These are phyloP conservation scores for Candida peoriensis DNA, from an alignment of 805 yeast genomes.

Conservation along the genomic window DNA sequence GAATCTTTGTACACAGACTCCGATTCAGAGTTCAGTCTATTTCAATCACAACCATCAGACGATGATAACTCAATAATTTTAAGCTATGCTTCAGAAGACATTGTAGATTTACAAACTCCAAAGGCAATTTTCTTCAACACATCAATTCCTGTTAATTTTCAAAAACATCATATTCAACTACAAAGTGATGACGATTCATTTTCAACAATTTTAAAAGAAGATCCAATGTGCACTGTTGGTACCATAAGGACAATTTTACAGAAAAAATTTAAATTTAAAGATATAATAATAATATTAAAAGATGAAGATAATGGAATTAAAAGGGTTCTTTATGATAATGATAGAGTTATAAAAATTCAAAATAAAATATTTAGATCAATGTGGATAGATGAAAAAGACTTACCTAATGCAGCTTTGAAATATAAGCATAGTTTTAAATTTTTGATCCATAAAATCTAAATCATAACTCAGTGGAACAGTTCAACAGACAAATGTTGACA, in stretches of 20 bases:
- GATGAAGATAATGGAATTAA: constrained; percentile 6
- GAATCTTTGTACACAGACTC: background rate
- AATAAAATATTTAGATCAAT: constrained; percentile 13
- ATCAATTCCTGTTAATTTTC: constrained; percentile 1
- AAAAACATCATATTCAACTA: constrained; percentile 5
- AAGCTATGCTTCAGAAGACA: background rate
- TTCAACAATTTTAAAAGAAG: constrained; percentile 6
- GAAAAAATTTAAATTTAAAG: constrained; percentile 7
- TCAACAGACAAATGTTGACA: too few species aligned
- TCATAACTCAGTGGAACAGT: too few species aligned
- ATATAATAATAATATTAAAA: constrained; percentile 7
- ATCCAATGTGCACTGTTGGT: constrained; percentile 8
- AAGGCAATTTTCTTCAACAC: constrained; percentile 7
- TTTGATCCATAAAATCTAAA: constrained; percentile 9
- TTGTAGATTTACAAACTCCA: background rate
- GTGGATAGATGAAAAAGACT: constrained; percentile 14
- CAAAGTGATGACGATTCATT: constrained; percentile 3
- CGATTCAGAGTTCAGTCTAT: background rate
- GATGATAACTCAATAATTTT: background rate
- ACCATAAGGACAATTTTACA: constrained; percentile 6
- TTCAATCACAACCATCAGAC: background rate
- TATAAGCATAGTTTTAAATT: constrained; percentile 13
- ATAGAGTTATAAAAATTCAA: constrained; percentile 11
- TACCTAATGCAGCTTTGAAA: constrained; percentile 12
- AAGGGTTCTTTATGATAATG: constrained; percentile 9